phyloP scores from a whole-genome alignment of 2,329 filamentous ascomycete genomes.

The Pyrenophora teres region DNA sequence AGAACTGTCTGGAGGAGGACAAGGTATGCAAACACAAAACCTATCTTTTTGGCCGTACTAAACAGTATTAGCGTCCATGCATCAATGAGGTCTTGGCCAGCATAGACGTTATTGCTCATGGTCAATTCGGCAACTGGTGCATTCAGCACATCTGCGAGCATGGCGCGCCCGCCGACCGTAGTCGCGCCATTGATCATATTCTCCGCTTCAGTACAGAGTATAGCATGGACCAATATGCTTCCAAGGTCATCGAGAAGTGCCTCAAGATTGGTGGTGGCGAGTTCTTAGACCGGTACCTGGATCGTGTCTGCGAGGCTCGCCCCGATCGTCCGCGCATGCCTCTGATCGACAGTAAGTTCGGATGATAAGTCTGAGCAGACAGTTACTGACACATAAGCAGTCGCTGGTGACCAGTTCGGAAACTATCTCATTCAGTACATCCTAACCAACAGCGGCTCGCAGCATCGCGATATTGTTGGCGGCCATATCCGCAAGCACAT shows the following conservation, averaged over 20 bases:
- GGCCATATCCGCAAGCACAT: slow-evolving; percentile 97
- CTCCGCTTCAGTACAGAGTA: slow-evolving; percentile 92
- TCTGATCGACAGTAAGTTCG: slow-evolving; percentile 78
- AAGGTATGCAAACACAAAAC: slow-evolving; percentile 66
- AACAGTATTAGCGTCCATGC: slow-evolving; percentile 73
- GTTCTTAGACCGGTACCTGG: slow-evolving; percentile 89
- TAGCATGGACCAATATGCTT: slow-evolving; percentile 98
- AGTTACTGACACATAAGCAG: slow-evolving; percentile 42
- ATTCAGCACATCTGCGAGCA: slow-evolving; percentile 99
- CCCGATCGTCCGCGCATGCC: slow-evolving; percentile 92
- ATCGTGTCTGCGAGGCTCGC: slow-evolving; percentile 90
- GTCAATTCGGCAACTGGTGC: slow-evolving; percentile 99
- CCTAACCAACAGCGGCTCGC: slow-evolving; percentile 80
- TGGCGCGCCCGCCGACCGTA: slow-evolving; percentile 86
- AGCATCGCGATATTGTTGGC: slow-evolving; percentile 91
- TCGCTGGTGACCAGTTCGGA: slow-evolving; percentile 97
- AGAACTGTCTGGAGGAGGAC: slow-evolving; percentile 98
- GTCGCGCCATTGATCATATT: slow-evolving; percentile 92
- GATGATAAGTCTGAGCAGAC: not conserved
- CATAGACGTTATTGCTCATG: slow-evolving; percentile 94
- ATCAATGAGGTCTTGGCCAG: slow-evolving; percentile 95
- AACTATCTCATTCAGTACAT: slow-evolving; percentile 99
- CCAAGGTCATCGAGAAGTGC: slow-evolving; percentile 98
- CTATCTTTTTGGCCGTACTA: not conserved
- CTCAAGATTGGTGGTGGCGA: slow-evolving; percentile 92